Evolutionary conservation across 768 basidiomycete genomes (phyloP), one percentile per base, ranked within the genome.

Genomic region (Leccinum rimulosum): DNA sequence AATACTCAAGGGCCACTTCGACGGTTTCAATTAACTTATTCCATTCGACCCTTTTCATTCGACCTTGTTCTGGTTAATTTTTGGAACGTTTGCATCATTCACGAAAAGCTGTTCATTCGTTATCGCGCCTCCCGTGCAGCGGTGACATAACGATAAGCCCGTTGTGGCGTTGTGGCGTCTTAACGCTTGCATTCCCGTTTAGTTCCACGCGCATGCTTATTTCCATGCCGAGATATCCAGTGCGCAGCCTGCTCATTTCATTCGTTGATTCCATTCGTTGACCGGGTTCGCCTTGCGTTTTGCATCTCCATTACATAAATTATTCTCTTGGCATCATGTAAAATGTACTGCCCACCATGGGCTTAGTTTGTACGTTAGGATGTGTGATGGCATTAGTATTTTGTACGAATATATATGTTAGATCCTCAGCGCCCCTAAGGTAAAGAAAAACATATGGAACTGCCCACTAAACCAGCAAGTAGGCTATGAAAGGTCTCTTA

Each of bases 1-100:
- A 59, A 93, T 94, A 60, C 81, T 94, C 65, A 94, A 91, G 78
- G 92, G 92, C 9, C 92, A 94, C 66, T 94, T 93, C 65, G 92
- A 94, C 69, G 88, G 92, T 52, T 94, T 94, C 79, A 89, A 91
- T 69, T 92, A 74, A 81, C 40, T 56, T 54, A 57, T 55, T 36
- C 12, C 54, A 43, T 54, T 58, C 52, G 55, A 15, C 30, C 50
- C 33, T 12, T 12, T 33, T 33, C 33, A 33, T 54, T 57, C 52
- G 55, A 10, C 30, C 49, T 10, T 45, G 25, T 53, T 59, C 38
- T 52, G 25, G 30, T 45, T 38, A 43, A 50, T 52, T 52, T 52
- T 43, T 57, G 57, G 57, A 51, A 58, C 12, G 33, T 47, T 48
- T 33, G 35, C 35, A 50, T 47, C 33, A 17, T 40, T 40, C 38